Percentiles rank a stretch among this genome's conserved stretches.
These are phyloP conservation scores for Thraustochytrium striatum DNA, from an alignment of 352 stramenopile species.

Conservation along the genomic window DNA sequence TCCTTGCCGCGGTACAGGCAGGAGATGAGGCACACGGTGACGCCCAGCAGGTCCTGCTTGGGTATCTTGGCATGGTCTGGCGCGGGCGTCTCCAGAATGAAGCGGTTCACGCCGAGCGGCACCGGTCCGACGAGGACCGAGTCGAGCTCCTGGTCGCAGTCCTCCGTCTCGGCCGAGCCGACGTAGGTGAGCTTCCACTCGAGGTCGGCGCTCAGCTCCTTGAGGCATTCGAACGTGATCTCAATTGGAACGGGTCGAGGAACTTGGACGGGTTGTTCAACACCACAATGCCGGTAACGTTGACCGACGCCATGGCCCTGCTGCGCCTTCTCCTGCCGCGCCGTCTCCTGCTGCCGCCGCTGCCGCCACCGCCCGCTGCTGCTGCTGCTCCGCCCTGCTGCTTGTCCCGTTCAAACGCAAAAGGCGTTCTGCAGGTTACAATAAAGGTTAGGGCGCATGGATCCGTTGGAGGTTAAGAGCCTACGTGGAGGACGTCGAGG, in stretches of 20 bases:
- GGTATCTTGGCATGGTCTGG: conserved; percentile 85
- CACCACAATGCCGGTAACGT: conserved; percentile 88
- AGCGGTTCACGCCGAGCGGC: conserved; percentile 95
- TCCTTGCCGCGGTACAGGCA: conserved; percentile 94
- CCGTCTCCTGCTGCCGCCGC: too few species aligned
- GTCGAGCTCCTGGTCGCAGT: conserved; percentile 93
- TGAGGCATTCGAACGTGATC: conserved; percentile 97
- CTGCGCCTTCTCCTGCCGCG: too few species aligned
- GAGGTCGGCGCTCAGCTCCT: conserved; percentile 87
- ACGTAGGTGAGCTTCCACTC: conserved; percentile 99
- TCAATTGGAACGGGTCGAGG: conserved; percentile 99
- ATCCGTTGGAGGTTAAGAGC: too few species aligned
- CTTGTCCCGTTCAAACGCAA: too few species aligned
- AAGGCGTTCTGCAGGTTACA: too few species aligned
- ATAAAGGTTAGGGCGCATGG: too few species aligned
- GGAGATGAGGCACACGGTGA: conserved; percentile 96
- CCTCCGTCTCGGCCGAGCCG: conserved; percentile 88
- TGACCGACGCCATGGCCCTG: conserved; percentile 63
- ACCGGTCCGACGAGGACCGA: conserved; percentile 97
- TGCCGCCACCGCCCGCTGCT: too few species aligned
- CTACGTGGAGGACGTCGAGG: too few species aligned
- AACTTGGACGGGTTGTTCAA: conserved; percentile 96
- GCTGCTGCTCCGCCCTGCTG: too few species aligned
- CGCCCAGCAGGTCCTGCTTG: conserved; percentile 92
- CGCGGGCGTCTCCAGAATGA: conserved; percentile 91